Evolutionary conservation across 192 early-diverging fungal genomes (phyloP).

Genomic region (Mortierella antarctica): DNA sequence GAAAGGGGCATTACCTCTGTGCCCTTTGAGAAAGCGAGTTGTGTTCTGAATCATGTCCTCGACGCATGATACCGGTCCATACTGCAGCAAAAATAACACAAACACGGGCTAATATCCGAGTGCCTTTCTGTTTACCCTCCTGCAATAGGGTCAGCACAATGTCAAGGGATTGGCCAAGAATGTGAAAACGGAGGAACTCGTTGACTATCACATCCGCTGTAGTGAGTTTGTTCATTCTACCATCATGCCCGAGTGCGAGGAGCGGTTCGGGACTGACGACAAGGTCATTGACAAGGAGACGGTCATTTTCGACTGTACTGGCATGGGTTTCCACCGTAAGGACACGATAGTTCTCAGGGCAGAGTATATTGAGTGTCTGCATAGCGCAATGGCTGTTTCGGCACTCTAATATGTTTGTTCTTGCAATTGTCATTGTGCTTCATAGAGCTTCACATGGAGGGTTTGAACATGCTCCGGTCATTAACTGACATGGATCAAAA

Average conservation of each 20-base stretch:
- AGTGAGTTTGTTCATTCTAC: slow-evolving; percentile 76
- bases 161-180: slow-evolving; percentile 72
- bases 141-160: slow-evolving; percentile 66
- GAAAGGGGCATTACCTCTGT: too few relatives aligned
- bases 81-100: background rate
- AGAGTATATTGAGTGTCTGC: background rate
- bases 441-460: slow-evolving; percentile 71
- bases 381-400: background rate
- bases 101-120: background rate
- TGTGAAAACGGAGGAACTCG: slow-evolving; percentile 68
- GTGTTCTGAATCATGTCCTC: background rate
- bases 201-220: slow-evolving; percentile 76
- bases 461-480: slow-evolving; percentile 73
- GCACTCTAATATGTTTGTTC: background rate
- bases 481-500: slow-evolving; percentile 90
- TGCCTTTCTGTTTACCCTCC: background rate
- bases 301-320: slow-evolving; percentile 92
- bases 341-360: background rate
- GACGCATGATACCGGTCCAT: background rate
- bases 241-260: slow-evolving; percentile 83
- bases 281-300: slow-evolving; percentile 81
- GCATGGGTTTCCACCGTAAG: slow-evolving; percentile 81
- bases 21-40: too few relatives aligned
- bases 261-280: slow-evolving; percentile 64
- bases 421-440: background rate